phyloP scores from a whole-genome alignment of 352 stramenopile species.

The Discostella stelligera region DNA sequence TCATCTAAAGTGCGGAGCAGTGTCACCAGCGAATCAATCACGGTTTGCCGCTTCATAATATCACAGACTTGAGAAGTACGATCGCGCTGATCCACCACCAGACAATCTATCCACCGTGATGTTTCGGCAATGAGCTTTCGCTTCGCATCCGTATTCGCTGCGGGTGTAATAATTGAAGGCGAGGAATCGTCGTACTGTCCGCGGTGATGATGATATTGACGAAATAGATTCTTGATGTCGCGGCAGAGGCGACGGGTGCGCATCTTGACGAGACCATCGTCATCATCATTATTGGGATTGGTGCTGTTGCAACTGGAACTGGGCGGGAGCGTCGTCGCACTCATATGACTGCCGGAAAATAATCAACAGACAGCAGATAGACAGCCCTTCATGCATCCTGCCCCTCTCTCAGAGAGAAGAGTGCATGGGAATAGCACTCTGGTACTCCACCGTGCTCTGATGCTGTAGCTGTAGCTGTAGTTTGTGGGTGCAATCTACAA shows the following conservation, averaged over 20 bases:
- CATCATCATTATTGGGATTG: not conserved
- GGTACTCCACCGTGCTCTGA: no score
- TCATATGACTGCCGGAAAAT: not conserved
- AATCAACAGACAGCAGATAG: no score
- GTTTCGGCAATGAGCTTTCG: constrained; percentile 8
- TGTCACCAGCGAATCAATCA: constrained; percentile 10
- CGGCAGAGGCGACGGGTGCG: constrained; percentile 1
- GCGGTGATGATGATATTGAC: not conserved
- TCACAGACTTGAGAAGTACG: not conserved
- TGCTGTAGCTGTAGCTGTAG: no score
- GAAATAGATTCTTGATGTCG: constrained; percentile 19
- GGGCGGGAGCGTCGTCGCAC: not conserved
- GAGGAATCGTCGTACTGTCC: not conserved
- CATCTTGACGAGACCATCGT: not conserved
- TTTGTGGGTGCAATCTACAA: no score
- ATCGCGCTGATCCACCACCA: not conserved
- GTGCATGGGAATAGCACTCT: no score
- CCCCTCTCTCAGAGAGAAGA: no score
- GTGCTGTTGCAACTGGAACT: no score
- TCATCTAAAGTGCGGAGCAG: constrained; percentile 25
- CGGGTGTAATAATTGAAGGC: not conserved
- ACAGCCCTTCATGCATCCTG: no score
- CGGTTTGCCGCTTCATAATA: not conserved
- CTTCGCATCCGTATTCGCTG: not conserved
- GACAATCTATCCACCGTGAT: constrained; percentile 5